Conservation (phyloP, 148 eudicot species). For the Dysphania ambrosioides region DNA sequence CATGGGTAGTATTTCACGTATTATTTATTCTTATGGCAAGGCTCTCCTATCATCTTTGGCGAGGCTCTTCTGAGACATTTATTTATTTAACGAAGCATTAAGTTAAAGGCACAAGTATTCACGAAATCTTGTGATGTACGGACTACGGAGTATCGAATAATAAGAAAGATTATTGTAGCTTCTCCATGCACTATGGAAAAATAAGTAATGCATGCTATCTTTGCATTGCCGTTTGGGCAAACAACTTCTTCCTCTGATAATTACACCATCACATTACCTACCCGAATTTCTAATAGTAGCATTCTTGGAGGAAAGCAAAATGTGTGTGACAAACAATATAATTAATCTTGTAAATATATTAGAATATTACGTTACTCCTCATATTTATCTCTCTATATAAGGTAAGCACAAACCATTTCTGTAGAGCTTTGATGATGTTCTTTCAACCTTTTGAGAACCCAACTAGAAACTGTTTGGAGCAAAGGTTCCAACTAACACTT, state of each 20-base stretch:
- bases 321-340: constrained; percentile 27
- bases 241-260: not conserved
- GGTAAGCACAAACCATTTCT: not conserved
- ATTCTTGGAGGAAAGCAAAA: constrained; percentile 22
- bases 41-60: too few species aligned
- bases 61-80: too few species aligned
- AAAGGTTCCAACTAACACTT: not conserved
- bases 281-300: constrained; percentile 8
- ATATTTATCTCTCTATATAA: not conserved
- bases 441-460: constrained; percentile 8
- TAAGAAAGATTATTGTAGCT: not conserved
- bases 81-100: too few species aligned
- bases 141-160: not conserved
- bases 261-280: constrained; percentile 15
- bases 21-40: too few species aligned
- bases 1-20: too few species aligned
- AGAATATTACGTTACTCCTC: not conserved
- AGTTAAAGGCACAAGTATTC: too few species aligned
- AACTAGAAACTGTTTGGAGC: not conserved
- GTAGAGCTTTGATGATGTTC: constrained; percentile 17
- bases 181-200: not conserved
- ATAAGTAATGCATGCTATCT: constrained; percentile 15
- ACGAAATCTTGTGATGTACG: too few species aligned
- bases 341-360: not conserved
- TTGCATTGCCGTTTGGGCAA: constrained; percentile 18